Conservation (phyloP, 106 monocot species). For the Platanthera zijinensis region DNA sequence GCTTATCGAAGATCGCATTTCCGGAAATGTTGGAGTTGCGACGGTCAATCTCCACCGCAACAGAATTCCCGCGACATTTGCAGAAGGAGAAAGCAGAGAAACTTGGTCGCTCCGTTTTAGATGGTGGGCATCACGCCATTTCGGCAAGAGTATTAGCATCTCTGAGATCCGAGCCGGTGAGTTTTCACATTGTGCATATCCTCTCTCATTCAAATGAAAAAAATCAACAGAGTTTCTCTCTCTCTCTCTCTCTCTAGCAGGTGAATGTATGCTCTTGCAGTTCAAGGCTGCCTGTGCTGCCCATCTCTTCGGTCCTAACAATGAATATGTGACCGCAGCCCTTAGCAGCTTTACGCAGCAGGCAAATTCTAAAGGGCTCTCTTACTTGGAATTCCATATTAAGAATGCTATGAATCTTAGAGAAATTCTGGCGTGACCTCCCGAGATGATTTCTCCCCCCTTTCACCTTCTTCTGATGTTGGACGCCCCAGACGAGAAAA, state of each 20-base stretch:
- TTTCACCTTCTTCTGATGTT: background rate
- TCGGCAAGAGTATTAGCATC: slow-evolving; percentile 27
- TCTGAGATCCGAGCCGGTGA: slow-evolving; percentile 38
- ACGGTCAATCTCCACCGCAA: background rate
- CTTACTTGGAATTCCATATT: slow-evolving; percentile 26
- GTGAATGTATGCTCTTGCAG: slow-evolving; percentile 35
- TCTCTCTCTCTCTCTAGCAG: slow-evolving; percentile 16
- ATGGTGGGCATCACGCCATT: slow-evolving; percentile 65
- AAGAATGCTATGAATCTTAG: slow-evolving; percentile 24
- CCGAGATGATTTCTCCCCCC: background rate
- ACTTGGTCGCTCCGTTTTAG: slow-evolving; percentile 47
- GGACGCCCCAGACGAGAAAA: no score
- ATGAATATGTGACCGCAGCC: slow-evolving; percentile 37
- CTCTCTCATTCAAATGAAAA: background rate
- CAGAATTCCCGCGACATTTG: slow-evolving; percentile 22
- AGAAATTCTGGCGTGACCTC: slow-evolving; percentile 4
- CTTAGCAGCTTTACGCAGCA: slow-evolving; percentile 14
- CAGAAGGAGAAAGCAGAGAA: slow-evolving; percentile 11
- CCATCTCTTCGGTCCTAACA: slow-evolving; percentile 54
- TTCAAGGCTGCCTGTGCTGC: slow-evolving; percentile 62
- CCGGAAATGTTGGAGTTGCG: slow-evolving; percentile 18
- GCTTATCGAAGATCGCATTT: slow-evolving; percentile 33
- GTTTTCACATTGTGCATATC: background rate
- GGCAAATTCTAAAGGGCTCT: slow-evolving; percentile 8
- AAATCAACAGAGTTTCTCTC: background rate